Evolutionary conservation across 371 early-diverging fungal genomes (phyloP).

Genomic region (Blastocladiella emersonii): DNA sequence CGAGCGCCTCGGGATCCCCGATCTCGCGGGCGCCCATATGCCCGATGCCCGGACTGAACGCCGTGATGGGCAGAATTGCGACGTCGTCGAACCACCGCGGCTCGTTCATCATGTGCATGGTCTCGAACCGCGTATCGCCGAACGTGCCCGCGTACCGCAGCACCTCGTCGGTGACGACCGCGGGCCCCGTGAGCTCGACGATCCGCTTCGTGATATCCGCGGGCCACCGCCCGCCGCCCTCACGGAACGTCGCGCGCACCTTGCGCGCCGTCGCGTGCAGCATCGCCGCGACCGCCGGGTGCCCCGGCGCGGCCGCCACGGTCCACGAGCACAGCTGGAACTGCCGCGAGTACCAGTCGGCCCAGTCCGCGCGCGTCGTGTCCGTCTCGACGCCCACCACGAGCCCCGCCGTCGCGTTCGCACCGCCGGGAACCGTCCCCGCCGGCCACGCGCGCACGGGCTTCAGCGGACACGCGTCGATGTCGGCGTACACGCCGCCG

Average conservation of each 20-base stretch:
- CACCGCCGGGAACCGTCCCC: background rate
- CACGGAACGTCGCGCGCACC: background rate
- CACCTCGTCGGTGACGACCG: background rate
- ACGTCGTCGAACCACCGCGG: background rate
- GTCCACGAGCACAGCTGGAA: background rate
- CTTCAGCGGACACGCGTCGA: conserved; percentile 6
- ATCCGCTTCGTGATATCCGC: no score
- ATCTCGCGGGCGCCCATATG: no score
- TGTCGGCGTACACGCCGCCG: conserved; percentile 12
- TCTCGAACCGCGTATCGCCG: background rate
- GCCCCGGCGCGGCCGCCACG: background rate
- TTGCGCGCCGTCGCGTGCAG: background rate
- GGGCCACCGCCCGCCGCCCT: background rate
- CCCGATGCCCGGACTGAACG: background rate
- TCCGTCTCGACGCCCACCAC: background rate
- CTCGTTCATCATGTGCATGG: background rate
- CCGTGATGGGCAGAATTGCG: background rate
- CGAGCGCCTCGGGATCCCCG: no score
- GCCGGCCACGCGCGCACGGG: conserved; percentile 2
- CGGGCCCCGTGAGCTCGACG: background rate
- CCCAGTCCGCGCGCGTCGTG: background rate
- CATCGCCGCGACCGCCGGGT: background rate
- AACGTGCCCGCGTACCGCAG: background rate
- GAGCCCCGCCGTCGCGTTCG: no score
- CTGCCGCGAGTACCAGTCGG: background rate